Percentiles rank a stretch among this genome's conserved stretches.
Evolutionary conservation across 495 filamentous ascomycete species (phyloP).

Genomic region (Aspergillus coremiiformis): DNA sequence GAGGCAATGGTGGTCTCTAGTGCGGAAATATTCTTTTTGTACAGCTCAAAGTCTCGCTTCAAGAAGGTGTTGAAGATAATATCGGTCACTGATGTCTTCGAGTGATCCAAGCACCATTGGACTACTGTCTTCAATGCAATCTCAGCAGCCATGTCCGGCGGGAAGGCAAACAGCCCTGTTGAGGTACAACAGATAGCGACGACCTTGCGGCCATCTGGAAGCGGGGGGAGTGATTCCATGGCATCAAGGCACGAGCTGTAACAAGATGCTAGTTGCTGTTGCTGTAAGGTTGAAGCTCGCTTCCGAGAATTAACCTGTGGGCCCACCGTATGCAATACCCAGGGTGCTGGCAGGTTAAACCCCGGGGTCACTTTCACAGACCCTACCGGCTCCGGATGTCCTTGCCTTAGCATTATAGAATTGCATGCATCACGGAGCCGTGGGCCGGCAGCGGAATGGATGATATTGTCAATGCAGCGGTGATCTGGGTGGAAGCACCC

Average conservation of each 20-base stretch:
- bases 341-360: conserved; percentile 14
- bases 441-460: conserved; percentile 21
- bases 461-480: conserved; percentile 26
- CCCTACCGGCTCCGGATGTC: conserved; percentile 10
- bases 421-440: conserved; percentile 18
- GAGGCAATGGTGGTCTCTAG: background rate
- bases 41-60: conserved; percentile 11
- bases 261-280: conserved; percentile 11
- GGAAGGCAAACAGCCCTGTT: conserved; percentile 22
- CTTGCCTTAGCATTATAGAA: conserved; percentile 10
- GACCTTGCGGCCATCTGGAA: conserved; percentile 14
- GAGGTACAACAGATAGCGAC: conserved; percentile 24
- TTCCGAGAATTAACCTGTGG: conserved; percentile 13
- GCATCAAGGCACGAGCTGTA: conserved; percentile 16
- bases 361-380: conserved; percentile 17
- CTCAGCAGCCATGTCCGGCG: conserved; percentile 10
- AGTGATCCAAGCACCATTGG: conserved; percentile 11
- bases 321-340: conserved; percentile 21
- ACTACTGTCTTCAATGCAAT: conserved; percentile 18
- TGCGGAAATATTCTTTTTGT: conserved; percentile 4
- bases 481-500: conserved; percentile 21
- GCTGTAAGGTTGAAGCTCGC: background rate
- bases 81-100: conserved; percentile 15
- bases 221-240: conserved; percentile 6
- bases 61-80: conserved; percentile 21